Base-by-base conservation (phyloP, 2,329 filamentous ascomycete species). In the Xylaria sp. region DNA sequence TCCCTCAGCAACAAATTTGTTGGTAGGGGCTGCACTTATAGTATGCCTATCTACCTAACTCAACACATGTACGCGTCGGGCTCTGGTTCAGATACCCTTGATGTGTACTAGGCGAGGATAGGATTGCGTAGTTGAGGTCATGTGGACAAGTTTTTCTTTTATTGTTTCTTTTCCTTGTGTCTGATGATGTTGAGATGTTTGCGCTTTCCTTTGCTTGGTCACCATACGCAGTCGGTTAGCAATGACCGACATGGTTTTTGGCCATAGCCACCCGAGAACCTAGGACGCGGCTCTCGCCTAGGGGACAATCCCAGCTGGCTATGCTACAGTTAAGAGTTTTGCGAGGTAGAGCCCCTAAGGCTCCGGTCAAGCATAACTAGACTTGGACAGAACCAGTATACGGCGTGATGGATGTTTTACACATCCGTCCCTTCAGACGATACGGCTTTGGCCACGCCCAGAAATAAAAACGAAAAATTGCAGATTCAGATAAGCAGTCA, bases 201-300 rank as follows among this genome's bases (percentile, higher is more conserved):
- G 73, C 74, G 72, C 65, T 74, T 76, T 75, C 73, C 69, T 75
- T 76, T 73, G 66, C 69, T 73, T 76, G 73, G 70, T 75, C 74
- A 74, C 62, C 70, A 73, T 63, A 61, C 42, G 70, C 71, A 72
- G 70, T 65, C 61, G 47, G 59, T 65, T 51, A 35, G 42, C 48
- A 51, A 64, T 40, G 58, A 68, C 58, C 27, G 44, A 57, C 23
- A 50, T 61, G 61, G 60, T 69, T 58, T 68, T 68, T 60, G 59
- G 63, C 61, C 60, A 67, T 54, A 40, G 60, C 58, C 59, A 35
- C 51, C 51, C 51, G 63, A 62, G 60, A 48, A 60, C 63, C 60
- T 61, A 29, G 64, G 61, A 50, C 60, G 57, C 55, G 62, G 35
- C 60, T 63, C 61, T 58, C 63, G 67, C 69, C 57, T 32, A 63